phyloP scores from a whole-genome alignment of 345 rosid species.

The Corymbia maculata region DNA sequence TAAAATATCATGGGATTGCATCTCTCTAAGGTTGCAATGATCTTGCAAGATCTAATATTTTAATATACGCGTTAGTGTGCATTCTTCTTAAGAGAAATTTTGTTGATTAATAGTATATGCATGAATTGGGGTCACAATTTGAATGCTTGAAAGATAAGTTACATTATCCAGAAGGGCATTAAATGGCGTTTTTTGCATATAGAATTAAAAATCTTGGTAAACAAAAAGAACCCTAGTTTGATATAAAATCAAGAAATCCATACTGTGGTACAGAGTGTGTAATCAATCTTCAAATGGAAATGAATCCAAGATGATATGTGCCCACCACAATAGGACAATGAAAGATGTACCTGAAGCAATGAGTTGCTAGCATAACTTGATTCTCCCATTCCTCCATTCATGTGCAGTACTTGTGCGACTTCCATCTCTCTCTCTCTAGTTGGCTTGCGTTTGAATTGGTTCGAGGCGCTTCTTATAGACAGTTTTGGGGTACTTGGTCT shows the following conservation, averaged over 20 bases:
- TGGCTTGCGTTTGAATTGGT: too few relatives aligned
- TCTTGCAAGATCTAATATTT: neutral
- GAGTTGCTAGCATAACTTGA: constrained; percentile 37
- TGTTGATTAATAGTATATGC: neutral
- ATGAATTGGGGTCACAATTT: neutral
- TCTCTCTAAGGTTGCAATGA: neutral
- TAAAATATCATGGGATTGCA: neutral
- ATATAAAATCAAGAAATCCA: neutral
- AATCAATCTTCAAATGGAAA: neutral
- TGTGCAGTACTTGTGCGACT: constrained; percentile 8
- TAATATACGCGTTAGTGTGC: neutral
- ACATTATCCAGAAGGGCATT: too few relatives aligned
- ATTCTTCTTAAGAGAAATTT: neutral
- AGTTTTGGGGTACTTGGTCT: neutral
- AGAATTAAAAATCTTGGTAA: too few relatives aligned
- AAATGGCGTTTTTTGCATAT: too few relatives aligned
- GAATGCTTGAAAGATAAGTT: neutral
- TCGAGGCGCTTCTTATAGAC: neutral
- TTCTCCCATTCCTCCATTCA: constrained; percentile 37
- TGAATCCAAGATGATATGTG: neutral
- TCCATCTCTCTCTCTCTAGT: neutral
- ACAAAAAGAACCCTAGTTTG: neutral
- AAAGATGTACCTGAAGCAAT: neutral
- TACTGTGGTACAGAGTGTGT: neutral
- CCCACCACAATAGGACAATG: too few relatives aligned